Percentiles rank a stretch among this genome's conserved stretches.
These are phyloP conservation scores for Nakazawaea wickerhamii DNA, from an alignment of 805 yeast genomes.

Conservation along the genomic window DNA sequence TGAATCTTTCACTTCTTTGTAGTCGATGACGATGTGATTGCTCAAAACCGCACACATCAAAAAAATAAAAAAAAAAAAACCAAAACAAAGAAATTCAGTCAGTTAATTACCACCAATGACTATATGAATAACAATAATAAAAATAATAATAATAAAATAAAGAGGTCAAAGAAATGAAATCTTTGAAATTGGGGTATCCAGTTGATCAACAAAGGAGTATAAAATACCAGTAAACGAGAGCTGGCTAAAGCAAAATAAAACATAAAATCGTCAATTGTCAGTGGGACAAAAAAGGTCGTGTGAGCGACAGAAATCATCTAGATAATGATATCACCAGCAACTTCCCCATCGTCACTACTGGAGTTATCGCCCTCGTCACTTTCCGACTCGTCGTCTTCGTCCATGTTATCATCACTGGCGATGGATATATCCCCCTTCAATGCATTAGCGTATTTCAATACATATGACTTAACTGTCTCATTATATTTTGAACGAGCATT, in stretches of 20 bases:
- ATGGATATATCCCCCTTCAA: constrained; percentile 20
- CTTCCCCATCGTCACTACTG: constrained; percentile 22
- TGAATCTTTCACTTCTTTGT: too few species aligned
- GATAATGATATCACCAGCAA: constrained; percentile 27
- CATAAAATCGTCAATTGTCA: neutral
- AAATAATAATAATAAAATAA: too few species aligned
- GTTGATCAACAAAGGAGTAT: neutral
- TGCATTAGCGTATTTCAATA: constrained; percentile 58
- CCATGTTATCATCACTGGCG: constrained; percentile 23
- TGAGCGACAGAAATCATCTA: neutral
- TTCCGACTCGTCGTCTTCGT: constrained; percentile 18
- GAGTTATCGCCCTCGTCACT: constrained; percentile 25
- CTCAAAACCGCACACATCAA: too few species aligned
- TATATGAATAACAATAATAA: too few species aligned
- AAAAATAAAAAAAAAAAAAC: too few species aligned
- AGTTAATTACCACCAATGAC: too few species aligned
- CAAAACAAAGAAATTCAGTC: too few species aligned
- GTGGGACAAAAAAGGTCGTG: neutral
- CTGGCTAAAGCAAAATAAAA: neutral
- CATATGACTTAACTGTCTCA: constrained; percentile 67
- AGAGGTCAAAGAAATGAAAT: too few species aligned
- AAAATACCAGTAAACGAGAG: neutral
- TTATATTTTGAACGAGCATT: constrained; percentile 63
- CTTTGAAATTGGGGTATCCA: too few species aligned
- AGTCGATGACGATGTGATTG: too few species aligned